Base-by-base conservation (phyloP, 1,139 yeast genomes). In the Suhomyces yuchorum region DNA sequence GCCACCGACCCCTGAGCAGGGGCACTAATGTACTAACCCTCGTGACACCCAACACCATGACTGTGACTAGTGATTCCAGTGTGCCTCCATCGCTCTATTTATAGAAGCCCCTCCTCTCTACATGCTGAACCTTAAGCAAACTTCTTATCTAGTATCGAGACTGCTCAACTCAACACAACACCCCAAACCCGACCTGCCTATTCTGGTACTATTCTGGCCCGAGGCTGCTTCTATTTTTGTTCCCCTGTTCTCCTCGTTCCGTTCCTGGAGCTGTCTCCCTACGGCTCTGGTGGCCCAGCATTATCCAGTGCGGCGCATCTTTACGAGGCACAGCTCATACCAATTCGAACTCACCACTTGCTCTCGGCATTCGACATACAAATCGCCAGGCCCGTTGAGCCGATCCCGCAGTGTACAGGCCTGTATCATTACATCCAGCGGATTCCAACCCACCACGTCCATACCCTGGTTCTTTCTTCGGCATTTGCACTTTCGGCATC, bases 311-410 rank as follows among this genome's bases (percentile, higher is more conserved):
- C 36, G 22, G 22, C 22, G 36, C 22, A 19, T n/a, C 37, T 17
- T 37, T 26, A n/a, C 40, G 17, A 24, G 38, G 38, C 38, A 17
- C 38, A 35, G 38, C 23, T 22, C 40, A 23, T 26, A 26, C 30
- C 30, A 26, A 26, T 9, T 26, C 6, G 30, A 26, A 9, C 30
- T n/a, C 30, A 26, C n/a, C 30, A 26, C n/a, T 26, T 26, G n/a
- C 30, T 26, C n/a, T 26, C 30, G 14, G 30, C 30, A 26, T 26
- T 11, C n/a, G n/a, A 26, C 30, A 9, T 12, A 26, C 14, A 9
- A 9, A 26, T 11, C 12, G 12, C n/a, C 30, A 12, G 28, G 30
- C 12, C 30, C 14, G 5, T 26, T 11, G 23, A 26, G 30, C 30
- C 30, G 30, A 11, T 26, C 30, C 11, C n/a, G 30, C 14, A 26